Base-by-base conservation (phyloP, 352 stramenopile genomes). In the Phytophthora ramorum region DNA sequence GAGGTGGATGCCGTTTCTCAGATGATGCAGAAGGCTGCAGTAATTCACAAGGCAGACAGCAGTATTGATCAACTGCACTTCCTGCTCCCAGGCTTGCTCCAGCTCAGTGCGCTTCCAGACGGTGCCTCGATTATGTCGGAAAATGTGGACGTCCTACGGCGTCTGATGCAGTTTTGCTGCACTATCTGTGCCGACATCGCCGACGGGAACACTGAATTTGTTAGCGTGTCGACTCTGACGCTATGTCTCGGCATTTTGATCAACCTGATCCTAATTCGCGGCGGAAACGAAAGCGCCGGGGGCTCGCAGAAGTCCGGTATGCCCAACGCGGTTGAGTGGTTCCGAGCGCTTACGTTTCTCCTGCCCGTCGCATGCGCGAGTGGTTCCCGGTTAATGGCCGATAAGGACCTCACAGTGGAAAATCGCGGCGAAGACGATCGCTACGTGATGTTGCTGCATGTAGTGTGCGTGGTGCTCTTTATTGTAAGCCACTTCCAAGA, bases 11-110 rank as follows among this genome's bases (percentile, higher is more conserved):
- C 63, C 13, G 65, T 89, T 47, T 67, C 56, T 22, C 54, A 79
- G 40, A 72, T 87, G 71, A 64, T 87, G 46, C 68, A 78, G 10
- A 78, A 69, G 13, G 72, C 66, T 22, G 48, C 67, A 4, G 49
- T 69, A 17, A 76, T 80, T 35, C 65, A 80, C 19, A 67, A 63
- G 22, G 50, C 57, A 41, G 70, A 85, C 17, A 54, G 57, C 10
- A 71, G 63, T 16, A 89, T 93, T 32, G 86, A 95, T 47, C 83
- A 89, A 37, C 74, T 96, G 17, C 85, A 93, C 46, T 96, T 94
- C 49, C 54, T 96, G 12, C 64, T 96, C 3, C 88, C 88, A n/a
- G 88, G 88, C 0, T 59, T 96, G 26, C 58, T 96, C 9, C 86
- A 95, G 47, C 73, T 96, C 45, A 95, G 85, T 45, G 86, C 86